Conservation (phyloP, 768 basidiomycete genomes). For the Albatrellus ellisii region DNA sequence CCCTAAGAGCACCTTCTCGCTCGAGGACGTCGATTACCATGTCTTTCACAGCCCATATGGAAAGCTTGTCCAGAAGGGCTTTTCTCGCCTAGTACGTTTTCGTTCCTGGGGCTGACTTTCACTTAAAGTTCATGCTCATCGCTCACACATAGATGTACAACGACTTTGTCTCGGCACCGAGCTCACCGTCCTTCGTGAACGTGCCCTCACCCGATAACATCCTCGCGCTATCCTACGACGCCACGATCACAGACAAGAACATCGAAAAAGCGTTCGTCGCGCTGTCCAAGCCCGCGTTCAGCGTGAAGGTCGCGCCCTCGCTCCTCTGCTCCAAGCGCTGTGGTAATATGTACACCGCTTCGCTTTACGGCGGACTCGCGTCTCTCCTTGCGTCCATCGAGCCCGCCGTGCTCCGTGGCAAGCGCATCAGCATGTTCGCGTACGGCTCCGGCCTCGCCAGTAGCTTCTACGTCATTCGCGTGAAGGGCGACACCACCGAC, state of each 20-base stretch:
- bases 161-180: slow-evolving; percentile 77
- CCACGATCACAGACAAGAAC: slow-evolving; percentile 83
- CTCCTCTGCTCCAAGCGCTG: slow-evolving; percentile 82
- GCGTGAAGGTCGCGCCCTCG: slow-evolving; percentile 58
- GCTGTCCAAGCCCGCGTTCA: slow-evolving; percentile 66
- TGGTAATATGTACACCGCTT: slow-evolving; percentile 97
- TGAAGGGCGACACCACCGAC: slow-evolving; percentile 76
- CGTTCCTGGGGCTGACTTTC: slow-evolving; percentile 5
- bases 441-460: slow-evolving; percentile 93
- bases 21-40: slow-evolving; percentile 77
- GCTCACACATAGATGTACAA: slow-evolving; percentile 37
- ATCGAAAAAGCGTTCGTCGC: slow-evolving; percentile 88
- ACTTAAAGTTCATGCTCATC: background rate
- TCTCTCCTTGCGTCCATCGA: slow-evolving; percentile 66
- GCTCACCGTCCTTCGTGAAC: slow-evolving; percentile 49
- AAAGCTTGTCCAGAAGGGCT: slow-evolving; percentile 94
- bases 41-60: slow-evolving; percentile 97
- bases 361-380: slow-evolving; percentile 86
- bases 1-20: slow-evolving; percentile 40
- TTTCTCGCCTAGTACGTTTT: slow-evolving; percentile 59
- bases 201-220: slow-evolving; percentile 57
- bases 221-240: slow-evolving; percentile 48
- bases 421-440: slow-evolving; percentile 85
- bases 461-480: slow-evolving; percentile 75
- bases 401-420: slow-evolving; percentile 55